Conservation (phyloP, 2,329 filamentous ascomycete species). For the Stemphylium lycopersici region DNA sequence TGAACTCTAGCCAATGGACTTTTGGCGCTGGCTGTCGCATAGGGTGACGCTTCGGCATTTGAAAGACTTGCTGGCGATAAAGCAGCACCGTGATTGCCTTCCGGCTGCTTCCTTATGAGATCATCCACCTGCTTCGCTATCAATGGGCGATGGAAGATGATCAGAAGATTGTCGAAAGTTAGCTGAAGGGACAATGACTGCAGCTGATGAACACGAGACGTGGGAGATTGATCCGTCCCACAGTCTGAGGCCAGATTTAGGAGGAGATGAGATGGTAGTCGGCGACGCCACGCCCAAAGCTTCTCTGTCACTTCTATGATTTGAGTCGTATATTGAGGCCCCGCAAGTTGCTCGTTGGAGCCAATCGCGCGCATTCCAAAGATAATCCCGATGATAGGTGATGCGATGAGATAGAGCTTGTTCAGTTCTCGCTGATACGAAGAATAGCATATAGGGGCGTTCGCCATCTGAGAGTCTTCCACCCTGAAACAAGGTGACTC, state of each 20-base stretch:
- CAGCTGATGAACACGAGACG: constrained; percentile 30
- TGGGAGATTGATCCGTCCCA: constrained; percentile 11
- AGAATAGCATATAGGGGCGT: constrained; percentile 15
- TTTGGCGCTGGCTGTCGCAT: neutral
- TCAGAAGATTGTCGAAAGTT: constrained; percentile 53
- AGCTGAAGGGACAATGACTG: constrained; percentile 53
- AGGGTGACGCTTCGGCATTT: constrained; percentile 7
- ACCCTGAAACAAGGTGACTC: constrained; percentile 40
- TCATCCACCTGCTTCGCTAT: constrained; percentile 47
- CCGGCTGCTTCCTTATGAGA: constrained; percentile 24
- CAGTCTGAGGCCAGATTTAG: constrained; percentile 29
- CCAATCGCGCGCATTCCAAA: constrained; percentile 25
- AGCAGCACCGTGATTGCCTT: constrained; percentile 4
- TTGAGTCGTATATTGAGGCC: constrained; percentile 20
- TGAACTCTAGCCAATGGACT: constrained; percentile 16
- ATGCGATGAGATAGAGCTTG: constrained; percentile 38
- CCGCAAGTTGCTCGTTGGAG: constrained; percentile 8
- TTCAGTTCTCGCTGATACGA: constrained; percentile 33
- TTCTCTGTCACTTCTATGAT: constrained; percentile 24
- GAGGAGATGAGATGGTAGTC: constrained; percentile 30
- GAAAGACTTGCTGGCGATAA: constrained; percentile 8
- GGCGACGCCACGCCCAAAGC: constrained; percentile 30
- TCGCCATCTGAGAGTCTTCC: neutral
- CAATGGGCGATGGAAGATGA: constrained; percentile 53
- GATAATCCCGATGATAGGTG: constrained; percentile 38